Percentiles rank a stretch among this genome's conserved stretches.
phyloP scores from a whole-genome alignment of 768 basidiomycete species.

The Rhizopogon vinicolor region DNA sequence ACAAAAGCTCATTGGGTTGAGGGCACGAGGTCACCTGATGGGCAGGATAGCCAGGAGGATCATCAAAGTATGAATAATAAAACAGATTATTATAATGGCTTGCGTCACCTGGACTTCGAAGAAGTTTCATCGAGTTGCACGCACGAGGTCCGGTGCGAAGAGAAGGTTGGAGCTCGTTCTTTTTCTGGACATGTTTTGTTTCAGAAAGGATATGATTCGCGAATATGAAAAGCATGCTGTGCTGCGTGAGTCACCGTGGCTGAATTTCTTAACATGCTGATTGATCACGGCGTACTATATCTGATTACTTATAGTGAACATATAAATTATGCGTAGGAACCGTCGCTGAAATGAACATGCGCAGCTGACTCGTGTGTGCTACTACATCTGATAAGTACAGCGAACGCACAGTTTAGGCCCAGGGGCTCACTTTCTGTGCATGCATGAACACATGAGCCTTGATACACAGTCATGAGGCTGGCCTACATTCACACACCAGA shows the following conservation, averaged over 20 bases:
- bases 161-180: background rate
- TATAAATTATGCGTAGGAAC: too few relatives aligned
- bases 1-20: background rate
- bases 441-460: background rate
- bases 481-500: background rate
- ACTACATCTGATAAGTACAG: background rate
- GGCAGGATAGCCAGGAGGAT: background rate
- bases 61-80: background rate
- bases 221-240: too few relatives aligned
- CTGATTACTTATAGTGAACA: too few relatives aligned
- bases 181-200: too few relatives aligned
- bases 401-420: background rate
- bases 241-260: too few relatives aligned
- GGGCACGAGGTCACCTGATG: background rate
- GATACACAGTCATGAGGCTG: background rate
- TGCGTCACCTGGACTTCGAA: background rate
- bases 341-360: background rate
- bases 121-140: too few relatives aligned
- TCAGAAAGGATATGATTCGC: too few relatives aligned
- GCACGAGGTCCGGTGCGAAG: background rate
- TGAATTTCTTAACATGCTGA: too few relatives aligned
- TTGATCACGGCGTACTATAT: too few relatives aligned
- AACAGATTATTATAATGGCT: background rate
- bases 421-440: background rate
- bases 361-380: background rate